Evolutionary conservation across 768 basidiomycete genomes (phyloP), one percentile per base, ranked within the genome.

Genomic region (Hemileccinum rubropunctum): DNA sequence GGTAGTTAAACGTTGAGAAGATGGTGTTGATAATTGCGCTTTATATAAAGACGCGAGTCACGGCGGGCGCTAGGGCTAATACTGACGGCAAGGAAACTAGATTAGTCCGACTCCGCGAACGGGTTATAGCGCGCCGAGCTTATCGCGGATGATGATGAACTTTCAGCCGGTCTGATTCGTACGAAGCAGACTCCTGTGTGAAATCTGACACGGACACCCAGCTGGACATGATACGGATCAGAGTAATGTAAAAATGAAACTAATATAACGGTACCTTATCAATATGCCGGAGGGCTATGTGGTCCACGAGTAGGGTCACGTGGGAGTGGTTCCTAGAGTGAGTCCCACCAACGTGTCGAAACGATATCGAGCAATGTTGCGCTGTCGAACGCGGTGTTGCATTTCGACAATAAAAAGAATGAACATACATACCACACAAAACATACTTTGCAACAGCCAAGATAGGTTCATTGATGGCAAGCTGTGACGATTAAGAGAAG

Each of bases 1-100:
- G 15, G 30, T 13, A 15, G n/a, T n/a, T n/a, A 13, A 9, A 14
- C 3, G 38, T 6, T 48, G 50, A 37, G 52, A 54, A 50, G 23
- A 33, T 13, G 44, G 21, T 28, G 26, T 9, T 6, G 6, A 10
- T n/a, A 7, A 17, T 7, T 42, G 37, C 9, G 50, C 28, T 47
- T 52, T 64, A 34, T 48, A 48, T 61, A 59, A 37, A 28, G 15
- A 37, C 37, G 11, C 6, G 18, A 27, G n/a, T n/a, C 10, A 7
- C 37, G 1, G 20, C 43, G 44, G 23, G 63, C 63, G 60, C 48
- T 36, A 42, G 3, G 13, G 11, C 13, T 6, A 30, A 15, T 10
- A n/a, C 3, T 21, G 32, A 50, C 34, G 4, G 27, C 23, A 28
- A 56, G 38, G 33, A 36, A 42, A 12, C 53, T 7, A 51, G 51